Conservation (phyloP, 2,329 filamentous ascomycete species). For the Beauveria medogensis region DNA sequence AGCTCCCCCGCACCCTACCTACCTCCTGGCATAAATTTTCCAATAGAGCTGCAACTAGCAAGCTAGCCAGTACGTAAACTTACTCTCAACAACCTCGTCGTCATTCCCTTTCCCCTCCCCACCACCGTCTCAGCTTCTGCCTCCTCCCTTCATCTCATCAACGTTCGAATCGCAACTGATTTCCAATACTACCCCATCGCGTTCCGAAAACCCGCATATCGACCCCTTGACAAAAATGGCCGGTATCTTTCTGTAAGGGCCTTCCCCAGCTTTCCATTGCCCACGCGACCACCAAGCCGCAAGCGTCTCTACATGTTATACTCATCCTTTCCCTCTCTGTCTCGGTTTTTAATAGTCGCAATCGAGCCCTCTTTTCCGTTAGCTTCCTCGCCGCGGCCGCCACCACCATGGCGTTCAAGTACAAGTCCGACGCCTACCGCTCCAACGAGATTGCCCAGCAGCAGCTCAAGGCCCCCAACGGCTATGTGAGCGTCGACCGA, state of each 20-base stretch:
- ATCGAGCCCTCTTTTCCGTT: conserved; percentile 28
- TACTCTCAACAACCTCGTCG: background rate
- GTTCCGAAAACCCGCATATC: background rate
- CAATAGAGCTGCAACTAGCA: background rate
- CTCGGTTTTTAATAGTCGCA: conserved; percentile 22
- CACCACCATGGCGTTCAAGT: conserved; percentile 22
- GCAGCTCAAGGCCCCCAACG: conserved; percentile 26
- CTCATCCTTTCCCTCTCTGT: background rate
- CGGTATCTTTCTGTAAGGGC: background rate
- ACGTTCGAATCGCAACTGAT: background rate
- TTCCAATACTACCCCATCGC: background rate
- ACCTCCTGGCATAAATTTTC: too few species aligned
- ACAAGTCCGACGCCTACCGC: conserved; percentile 27
- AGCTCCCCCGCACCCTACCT: too few species aligned
- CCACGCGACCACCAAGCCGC: background rate
- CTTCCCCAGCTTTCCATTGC: background rate
- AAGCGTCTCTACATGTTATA: background rate
- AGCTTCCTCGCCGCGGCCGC: conserved; percentile 22
- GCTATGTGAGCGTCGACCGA: conserved; percentile 44
- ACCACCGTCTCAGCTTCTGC: background rate
- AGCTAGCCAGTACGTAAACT: background rate
- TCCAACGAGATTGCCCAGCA: conserved; percentile 37
- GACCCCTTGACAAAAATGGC: background rate
- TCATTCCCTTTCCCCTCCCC: background rate
- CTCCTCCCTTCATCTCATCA: background rate